Percentiles rank a stretch among this genome's conserved stretches.
Evolutionary conservation across 129 eudicot species (phyloP).

Genomic region (sunflower (Helianthus annuus)): HanXRQr2.0-SUNRISE NC_035441.2:135506947-135507446

Average conservation of each 20-base stretch:
- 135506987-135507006: conserved; percentile 55
- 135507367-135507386: conserved; percentile 4
- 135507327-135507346: conserved; percentile 8
- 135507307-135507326: conserved; percentile 1
- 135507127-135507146: conserved; percentile 68
- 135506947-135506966: conserved; percentile 60
- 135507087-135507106: conserved; percentile 43
- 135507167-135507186: conserved; percentile 94
- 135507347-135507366: conserved; percentile 1
- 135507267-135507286: not conserved
- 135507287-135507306: not conserved
- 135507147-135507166: conserved; percentile 51
- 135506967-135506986: conserved; percentile 58
- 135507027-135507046: conserved; percentile 82
- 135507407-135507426: not conserved
- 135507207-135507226: not conserved
- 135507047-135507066: conserved; percentile 81
- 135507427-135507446: not conserved
- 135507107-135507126: conserved; percentile 60
- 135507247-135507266: conserved; percentile 13
- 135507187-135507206: conserved; percentile 45
- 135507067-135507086: conserved; percentile 90
- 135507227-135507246: not conserved
- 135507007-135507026: conserved; percentile 68
- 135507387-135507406: not conserved